These are phyloP conservation scores for Kodamaea anthophila DNA, from an alignment of 1,139 yeast genomes.

Conservation along the genomic window DNA sequence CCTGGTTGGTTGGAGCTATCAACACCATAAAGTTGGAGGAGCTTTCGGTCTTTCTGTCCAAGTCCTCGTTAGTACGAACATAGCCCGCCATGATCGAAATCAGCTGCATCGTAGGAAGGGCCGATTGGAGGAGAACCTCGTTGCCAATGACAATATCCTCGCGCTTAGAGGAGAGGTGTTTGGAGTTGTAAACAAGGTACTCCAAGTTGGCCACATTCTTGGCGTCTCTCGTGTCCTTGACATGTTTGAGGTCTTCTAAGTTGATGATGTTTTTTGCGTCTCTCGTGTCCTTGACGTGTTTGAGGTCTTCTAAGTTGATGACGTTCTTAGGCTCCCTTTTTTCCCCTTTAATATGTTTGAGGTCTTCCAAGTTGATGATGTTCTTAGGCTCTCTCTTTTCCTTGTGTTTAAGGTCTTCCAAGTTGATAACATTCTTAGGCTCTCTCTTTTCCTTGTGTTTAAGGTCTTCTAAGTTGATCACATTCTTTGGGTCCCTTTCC, in stretches of 20 bases:
- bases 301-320: too few species aligned
- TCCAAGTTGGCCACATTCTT: slow-evolving; percentile 10
- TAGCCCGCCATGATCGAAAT: slow-evolving; percentile 52
- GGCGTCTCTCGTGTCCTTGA: slow-evolving; percentile 5
- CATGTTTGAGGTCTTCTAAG: too few species aligned
- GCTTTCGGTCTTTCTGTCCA: slow-evolving; percentile 37
- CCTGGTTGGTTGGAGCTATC: slow-evolving; percentile 57
- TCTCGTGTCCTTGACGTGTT: too few species aligned
- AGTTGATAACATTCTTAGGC: slow-evolving; percentile 12
- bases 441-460: slow-evolving; percentile 6
- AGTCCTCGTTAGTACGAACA: slow-evolving; percentile 44
- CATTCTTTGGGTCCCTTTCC: slow-evolving; percentile 12
- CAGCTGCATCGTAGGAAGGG: slow-evolving; percentile 37
- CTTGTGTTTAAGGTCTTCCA: slow-evolving; percentile 5
- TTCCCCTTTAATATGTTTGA: slow-evolving; percentile 5
- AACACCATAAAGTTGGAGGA: slow-evolving; percentile 36
- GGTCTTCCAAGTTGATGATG: slow-evolving; percentile 8
- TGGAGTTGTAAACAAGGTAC: slow-evolving; percentile 1
- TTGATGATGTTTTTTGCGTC: too few species aligned
- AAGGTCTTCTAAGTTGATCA: slow-evolving; percentile 11
- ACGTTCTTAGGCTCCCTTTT: too few species aligned
- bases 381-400: slow-evolving; percentile 21
- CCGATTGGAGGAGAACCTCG: slow-evolving; percentile 22
- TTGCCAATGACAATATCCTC: too few species aligned
- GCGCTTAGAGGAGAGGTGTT: too few species aligned